Percentiles rank a stretch among this genome's conserved stretches.
phyloP scores from a whole-genome alignment of 2,329 filamentous ascomycete genomes.

The Colletotrichum karsti region DNA sequence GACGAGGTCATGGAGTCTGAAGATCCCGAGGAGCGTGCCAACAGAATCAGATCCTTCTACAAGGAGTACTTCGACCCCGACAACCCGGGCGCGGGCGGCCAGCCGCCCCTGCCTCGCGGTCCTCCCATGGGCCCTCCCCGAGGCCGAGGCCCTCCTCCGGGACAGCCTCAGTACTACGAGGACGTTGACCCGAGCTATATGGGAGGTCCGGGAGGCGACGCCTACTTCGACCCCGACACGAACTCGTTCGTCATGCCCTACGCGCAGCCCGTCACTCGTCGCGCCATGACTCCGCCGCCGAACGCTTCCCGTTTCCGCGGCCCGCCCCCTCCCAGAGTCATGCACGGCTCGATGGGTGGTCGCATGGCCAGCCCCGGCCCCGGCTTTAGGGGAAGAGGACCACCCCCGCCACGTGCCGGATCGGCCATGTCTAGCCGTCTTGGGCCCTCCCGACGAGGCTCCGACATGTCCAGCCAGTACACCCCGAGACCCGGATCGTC shows the following conservation, averaged over 20 bases:
- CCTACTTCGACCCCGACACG: conserved; percentile 72
- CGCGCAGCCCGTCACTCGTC: conserved; percentile 83
- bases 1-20: conserved; percentile 82
- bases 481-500: conserved; percentile 72
- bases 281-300: conserved; percentile 96
- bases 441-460: conserved; percentile 41
- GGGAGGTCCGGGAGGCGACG: conserved; percentile 55
- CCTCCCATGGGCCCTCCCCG: conserved; percentile 8
- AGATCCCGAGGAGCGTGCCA: conserved; percentile 92
- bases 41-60: conserved; percentile 98
- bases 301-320: conserved; percentile 55
- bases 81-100: conserved; percentile 51
- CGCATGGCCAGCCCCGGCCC: conserved; percentile 54
- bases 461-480: conserved; percentile 39
- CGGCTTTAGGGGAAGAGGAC: conserved; percentile 53
- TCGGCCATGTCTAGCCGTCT: conserved; percentile 39
- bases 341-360: conserved; percentile 54
- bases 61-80: conserved; percentile 97
- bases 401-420: conserved; percentile 61
- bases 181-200: conserved; percentile 78
- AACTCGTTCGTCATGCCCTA: conserved; percentile 83
- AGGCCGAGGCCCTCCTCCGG: conserved; percentile 23
- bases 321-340: conserved; percentile 48
- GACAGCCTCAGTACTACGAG: conserved; percentile 68
- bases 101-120: conserved; percentile 6